A percentile compares a stretch with the other conserved stretches of the same genome.
Conservation (phyloP, 352 stramenopile genomes). For the Phytophthora litchii region DNA sequence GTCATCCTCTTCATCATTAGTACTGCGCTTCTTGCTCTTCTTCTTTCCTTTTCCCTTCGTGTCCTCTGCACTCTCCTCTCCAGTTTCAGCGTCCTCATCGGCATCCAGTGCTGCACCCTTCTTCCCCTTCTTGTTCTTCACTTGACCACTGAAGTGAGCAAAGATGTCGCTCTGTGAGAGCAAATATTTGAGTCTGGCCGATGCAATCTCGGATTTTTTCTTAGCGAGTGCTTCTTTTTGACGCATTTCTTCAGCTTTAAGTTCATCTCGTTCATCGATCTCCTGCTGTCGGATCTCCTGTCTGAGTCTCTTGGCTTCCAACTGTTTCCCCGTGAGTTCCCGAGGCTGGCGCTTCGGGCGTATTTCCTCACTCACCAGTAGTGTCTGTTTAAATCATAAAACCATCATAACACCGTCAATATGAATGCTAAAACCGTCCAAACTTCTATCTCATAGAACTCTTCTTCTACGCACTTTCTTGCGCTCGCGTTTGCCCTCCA, state of each 20-base stretch:
- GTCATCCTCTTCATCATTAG: constrained; percentile 82
- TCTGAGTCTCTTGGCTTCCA: constrained; percentile 67
- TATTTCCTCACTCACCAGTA: constrained; percentile 41
- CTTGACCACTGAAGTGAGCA: constrained; percentile 95
- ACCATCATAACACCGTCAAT: constrained; percentile 11
- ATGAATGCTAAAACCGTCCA: background rate
- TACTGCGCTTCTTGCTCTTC: constrained; percentile 87
- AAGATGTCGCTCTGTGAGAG: constrained; percentile 98
- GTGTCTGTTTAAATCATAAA: constrained; percentile 29
- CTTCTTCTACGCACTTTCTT: constrained; percentile 50
- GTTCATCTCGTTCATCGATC: constrained; percentile 67
- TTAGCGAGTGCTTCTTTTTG: constrained; percentile 82
- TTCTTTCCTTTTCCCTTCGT: constrained; percentile 60
- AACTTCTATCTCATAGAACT: background rate
- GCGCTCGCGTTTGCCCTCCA: constrained; percentile 85
- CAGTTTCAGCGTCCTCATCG: constrained; percentile 72
- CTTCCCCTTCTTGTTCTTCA: constrained; percentile 58
- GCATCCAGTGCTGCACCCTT: constrained; percentile 34
- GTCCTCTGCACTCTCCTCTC: constrained; percentile 55
- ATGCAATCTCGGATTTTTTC: constrained; percentile 83
- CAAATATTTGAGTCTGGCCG: constrained; percentile 92
- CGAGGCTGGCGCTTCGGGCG: constrained; percentile 50
- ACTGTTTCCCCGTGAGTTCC: constrained; percentile 69
- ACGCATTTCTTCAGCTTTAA: constrained; percentile 74
- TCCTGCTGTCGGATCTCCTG: constrained; percentile 83